Evolutionary conservation across 208 protist species (phyloP), one percentile per base, ranked within the genome.

Genomic region (Angomonas ambiguus): DNA sequence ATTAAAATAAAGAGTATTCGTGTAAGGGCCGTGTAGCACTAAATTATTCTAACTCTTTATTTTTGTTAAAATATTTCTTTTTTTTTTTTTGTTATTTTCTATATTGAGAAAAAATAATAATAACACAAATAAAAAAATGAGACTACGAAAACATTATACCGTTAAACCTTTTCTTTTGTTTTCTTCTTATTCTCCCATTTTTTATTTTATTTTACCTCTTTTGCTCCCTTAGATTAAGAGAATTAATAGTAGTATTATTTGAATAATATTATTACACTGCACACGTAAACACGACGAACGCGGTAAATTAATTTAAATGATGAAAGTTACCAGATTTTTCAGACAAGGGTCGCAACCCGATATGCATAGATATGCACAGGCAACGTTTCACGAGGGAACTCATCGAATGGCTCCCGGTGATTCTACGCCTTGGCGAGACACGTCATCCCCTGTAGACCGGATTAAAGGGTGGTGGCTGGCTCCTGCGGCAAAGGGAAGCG

Each of bases 381-480:
- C 86, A 0, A 93, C 89, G 6, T 95, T 95, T 80, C 89, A 95
- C 59, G 87, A 95, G 24, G 89, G 89, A 22, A 86, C 83, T 3
- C 89, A 93, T 42, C 76, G 89, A 8, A 83, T 88, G 58, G 86
- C 89, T 25, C 89, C 89, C 25, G 89, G 89, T 38, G 89, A 95
- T 68, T 91, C 86, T 11, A 93, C 87, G 13, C 89, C 89, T 25
- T 95, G 89, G 87, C 78, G 83, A 25, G 85, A 93, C 59, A 78
- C 76, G 41, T 85, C 82, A 16, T 90, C 89, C 20, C 89, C 89
- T 34, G 70, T 95, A n/a, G 87, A 90, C 49, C 56, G 86, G 22
- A 45, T 93, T 55, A 77, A 81, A 27, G 71, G 64, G 28, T 93
- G 89, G 85, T 93, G 86, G 85, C 68, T 92, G 16, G 79, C 89